Percentiles rank a stretch among this genome's conserved stretches.
Evolutionary conservation across 306 rosid genomes (phyloP).

Genomic region (apple (Malus domestica)): ASM211411v1 NC_041797.1:2319001-2319500

Average conservation of each 20-base stretch:
- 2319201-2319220: conserved; percentile 73
- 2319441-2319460: conserved; percentile 65
- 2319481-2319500: conserved; percentile 55
- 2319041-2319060: conserved; percentile 68
- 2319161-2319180: conserved; percentile 67
- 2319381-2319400: background rate
- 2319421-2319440: conserved; percentile 31
- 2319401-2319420: background rate
- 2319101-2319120: background rate
- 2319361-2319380: background rate
- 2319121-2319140: conserved; percentile 1
- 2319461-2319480: conserved; percentile 55
- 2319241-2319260: conserved; percentile 59
- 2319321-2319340: background rate
- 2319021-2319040: conserved; percentile 96
- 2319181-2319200: conserved; percentile 64
- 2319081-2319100: background rate
- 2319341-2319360: background rate
- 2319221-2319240: conserved; percentile 61
- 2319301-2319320: conserved; percentile 89
- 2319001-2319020: conserved; percentile 92
- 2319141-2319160: conserved; percentile 29
- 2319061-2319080: conserved; percentile 55
- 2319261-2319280: conserved; percentile 54
- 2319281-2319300: conserved; percentile 76